A percentile compares a stretch with the other conserved stretches of the same genome.
Evolutionary conservation across 257 asterid species (phyloP).

Genomic region (Plantago major): DNA sequence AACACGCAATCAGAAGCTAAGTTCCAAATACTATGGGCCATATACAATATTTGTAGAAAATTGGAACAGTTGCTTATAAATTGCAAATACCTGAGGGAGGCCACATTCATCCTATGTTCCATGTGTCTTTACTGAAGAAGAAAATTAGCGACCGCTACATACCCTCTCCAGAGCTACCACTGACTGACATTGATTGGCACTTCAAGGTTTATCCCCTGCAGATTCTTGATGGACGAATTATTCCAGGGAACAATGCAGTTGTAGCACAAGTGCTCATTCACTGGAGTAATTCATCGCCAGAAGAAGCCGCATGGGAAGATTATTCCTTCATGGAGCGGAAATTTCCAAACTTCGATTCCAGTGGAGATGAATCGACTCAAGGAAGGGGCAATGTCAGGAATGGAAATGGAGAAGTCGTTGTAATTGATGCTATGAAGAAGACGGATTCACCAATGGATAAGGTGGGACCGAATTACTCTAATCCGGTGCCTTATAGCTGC

Average conservation of each 20-base stretch:
- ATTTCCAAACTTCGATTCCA: not conserved
- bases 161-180: not conserved
- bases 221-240: not conserved
- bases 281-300: not conserved
- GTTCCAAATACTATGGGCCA: conserved; percentile 5
- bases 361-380: not conserved
- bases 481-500: too few species aligned
- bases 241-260: not conserved
- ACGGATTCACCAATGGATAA: too few species aligned
- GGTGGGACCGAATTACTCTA: too few species aligned
- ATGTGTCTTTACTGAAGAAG: not conserved
- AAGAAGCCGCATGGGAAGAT: not conserved
- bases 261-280: not conserved
- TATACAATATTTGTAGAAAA: not conserved
- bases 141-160: not conserved
- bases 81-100: not conserved
- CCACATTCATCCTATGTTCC: not conserved
- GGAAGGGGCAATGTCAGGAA: not conserved
- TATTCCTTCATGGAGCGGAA: not conserved
- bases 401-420: too few species aligned
- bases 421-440: too few species aligned
- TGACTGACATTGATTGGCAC: not conserved
- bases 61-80: not conserved
- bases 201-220: not conserved
- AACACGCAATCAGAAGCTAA: not conserved